Evolutionary conservation across 495 filamentous ascomycete species (phyloP).

Genomic region (Aspergillus biplanus): DNA sequence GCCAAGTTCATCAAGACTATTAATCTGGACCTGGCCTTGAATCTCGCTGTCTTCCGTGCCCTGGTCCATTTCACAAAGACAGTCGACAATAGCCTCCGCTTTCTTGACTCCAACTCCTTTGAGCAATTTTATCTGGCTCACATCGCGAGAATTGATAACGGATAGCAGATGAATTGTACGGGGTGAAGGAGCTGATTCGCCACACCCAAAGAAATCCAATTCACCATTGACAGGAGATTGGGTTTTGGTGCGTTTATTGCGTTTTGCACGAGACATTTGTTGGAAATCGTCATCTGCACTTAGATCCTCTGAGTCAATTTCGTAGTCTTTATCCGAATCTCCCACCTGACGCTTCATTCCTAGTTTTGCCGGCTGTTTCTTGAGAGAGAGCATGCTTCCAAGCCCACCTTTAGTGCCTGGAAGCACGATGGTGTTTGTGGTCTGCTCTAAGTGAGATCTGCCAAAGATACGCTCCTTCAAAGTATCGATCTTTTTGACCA

Average conservation of each 20-base stretch:
- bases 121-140: constrained; percentile 65
- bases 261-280: constrained; percentile 39
- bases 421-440: constrained; percentile 22
- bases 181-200: constrained; percentile 57
- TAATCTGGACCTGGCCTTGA: constrained; percentile 41
- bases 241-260: constrained; percentile 45
- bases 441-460: constrained; percentile 23
- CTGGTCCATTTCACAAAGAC: constrained; percentile 53
- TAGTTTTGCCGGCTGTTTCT: constrained; percentile 35
- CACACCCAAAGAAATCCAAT: constrained; percentile 30
- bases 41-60: constrained; percentile 23
- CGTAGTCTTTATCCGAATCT: constrained; percentile 39
- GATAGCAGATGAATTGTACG: constrained; percentile 71
- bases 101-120: constrained; percentile 65
- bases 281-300: constrained; percentile 39
- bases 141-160: constrained; percentile 85
- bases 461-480: constrained; percentile 63
- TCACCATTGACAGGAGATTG: constrained; percentile 30
- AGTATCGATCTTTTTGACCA: constrained; percentile 73
- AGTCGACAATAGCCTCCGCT: constrained; percentile 57
- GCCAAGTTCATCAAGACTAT: constrained; percentile 49
- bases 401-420: constrained; percentile 33
- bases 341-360: constrained; percentile 40
- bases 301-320: constrained; percentile 29
- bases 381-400: constrained; percentile 47